phyloP scores from a whole-genome alignment of 2,329 filamentous ascomycete species.

The Ciborinia camelliae region DNA sequence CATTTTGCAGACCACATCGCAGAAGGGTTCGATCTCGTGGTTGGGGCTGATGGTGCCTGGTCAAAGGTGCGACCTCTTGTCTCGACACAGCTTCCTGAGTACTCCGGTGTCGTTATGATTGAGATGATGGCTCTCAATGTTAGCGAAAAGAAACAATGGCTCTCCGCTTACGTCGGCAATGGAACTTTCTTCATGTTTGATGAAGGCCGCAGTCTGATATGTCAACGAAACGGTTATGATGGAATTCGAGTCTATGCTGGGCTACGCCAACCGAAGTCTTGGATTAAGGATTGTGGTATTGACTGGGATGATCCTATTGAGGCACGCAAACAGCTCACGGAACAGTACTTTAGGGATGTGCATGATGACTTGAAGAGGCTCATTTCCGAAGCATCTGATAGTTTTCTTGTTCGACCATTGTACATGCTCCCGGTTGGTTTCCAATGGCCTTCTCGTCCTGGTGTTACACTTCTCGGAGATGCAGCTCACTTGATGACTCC shows the following conservation, averaged over 20 bases:
- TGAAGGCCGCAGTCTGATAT: conserved; percentile 36
- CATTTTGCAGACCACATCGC: conserved; percentile 21
- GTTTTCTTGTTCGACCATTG: conserved; percentile 24
- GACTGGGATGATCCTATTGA: conserved; percentile 24
- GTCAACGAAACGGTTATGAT: conserved; percentile 44
- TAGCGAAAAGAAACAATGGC: conserved; percentile 38
- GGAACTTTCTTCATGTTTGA: conserved; percentile 39
- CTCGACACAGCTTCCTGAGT: conserved; percentile 38
- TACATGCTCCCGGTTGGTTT: conserved; percentile 39
- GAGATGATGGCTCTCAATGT: conserved; percentile 37
- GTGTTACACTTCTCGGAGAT: conserved; percentile 49
- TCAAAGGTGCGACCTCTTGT: conserved; percentile 39
- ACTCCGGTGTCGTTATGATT: conserved; percentile 38
- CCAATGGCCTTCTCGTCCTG: conserved; percentile 34
- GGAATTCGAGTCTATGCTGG: conserved; percentile 37
- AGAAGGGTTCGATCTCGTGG: conserved; percentile 39
- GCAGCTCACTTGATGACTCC: conserved; percentile 49
- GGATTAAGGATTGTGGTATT: conserved; percentile 29
- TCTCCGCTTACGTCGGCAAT: conserved; percentile 40
- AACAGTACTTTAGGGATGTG: conserved; percentile 26
- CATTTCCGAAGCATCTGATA: conserved; percentile 24
- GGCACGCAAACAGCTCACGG: conserved; percentile 22
- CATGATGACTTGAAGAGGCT: conserved; percentile 26
- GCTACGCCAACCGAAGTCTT: conserved; percentile 29
- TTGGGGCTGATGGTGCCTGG: conserved; percentile 44